Conservation (phyloP, 495 filamentous ascomycete species). For the Trichoderma asperelloides region DNA sequence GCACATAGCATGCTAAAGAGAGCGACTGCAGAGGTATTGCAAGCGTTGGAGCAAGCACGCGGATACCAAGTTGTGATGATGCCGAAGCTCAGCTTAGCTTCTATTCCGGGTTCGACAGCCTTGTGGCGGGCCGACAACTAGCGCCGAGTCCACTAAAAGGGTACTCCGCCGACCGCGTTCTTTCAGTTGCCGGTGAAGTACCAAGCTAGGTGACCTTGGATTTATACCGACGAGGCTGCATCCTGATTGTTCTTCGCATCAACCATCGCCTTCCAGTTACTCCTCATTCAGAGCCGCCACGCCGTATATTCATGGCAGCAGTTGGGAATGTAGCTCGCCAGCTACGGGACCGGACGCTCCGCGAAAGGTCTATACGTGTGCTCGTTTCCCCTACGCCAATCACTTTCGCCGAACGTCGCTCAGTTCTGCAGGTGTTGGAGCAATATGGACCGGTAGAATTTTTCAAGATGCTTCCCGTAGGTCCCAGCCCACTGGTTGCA, state of each 20-base stretch:
- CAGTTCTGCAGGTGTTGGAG: conserved; percentile 62
- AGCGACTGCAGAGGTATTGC: not conserved
- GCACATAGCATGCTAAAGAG: not conserved
- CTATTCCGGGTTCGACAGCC: not conserved
- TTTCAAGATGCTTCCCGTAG: conserved; percentile 64
- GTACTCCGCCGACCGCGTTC: not conserved
- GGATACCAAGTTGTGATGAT: not conserved
- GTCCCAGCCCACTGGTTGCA: conserved; percentile 12
- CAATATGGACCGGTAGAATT: conserved; percentile 67
- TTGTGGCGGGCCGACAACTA: conserved; percentile 1
- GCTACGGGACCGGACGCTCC: not conserved
- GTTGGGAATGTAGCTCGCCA: not conserved
- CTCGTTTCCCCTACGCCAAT: conserved; percentile 11
- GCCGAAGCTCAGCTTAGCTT: not conserved
- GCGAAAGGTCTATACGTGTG: conserved; percentile 1
- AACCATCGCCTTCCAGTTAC: not conserved
- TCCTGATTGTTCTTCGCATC: not conserved
- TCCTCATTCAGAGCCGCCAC: not conserved
- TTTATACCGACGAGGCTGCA: not conserved
- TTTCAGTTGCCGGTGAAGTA: not conserved
- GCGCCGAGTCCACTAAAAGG: not conserved
- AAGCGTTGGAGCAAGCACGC: not conserved
- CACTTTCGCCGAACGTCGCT: conserved; percentile 60
- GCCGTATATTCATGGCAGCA: not conserved
- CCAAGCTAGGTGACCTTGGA: not conserved